Base-by-base conservation (phyloP, 371 early-diverging fungal genomes). In the Synchytrium microbalum region DNA sequence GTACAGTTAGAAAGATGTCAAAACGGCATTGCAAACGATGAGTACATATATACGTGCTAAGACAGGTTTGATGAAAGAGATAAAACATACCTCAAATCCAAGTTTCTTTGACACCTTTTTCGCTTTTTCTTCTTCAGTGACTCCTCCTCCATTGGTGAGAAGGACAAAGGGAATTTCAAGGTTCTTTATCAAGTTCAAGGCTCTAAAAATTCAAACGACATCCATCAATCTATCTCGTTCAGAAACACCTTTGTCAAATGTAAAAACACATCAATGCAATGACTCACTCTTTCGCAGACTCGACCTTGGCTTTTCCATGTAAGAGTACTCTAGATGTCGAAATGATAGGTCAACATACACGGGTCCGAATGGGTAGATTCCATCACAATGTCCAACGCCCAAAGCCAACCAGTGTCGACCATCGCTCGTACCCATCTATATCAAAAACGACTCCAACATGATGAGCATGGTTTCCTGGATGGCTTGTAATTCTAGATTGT, bases 111-210 rank as follows among this genome's bases (percentile, higher is more conserved):
- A 82, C 52, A 93, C 78, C 62, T 89, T 86, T 2, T 67, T 64
- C 0, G 92, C 91, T 70, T 90, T 92, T 53, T 74, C 75, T 13
- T 70, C 77, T 69, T 92, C 93, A 1, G 86, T 80, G 16, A 89
- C 79, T 27, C 93, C 93, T 28, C 74, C 94, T 27, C 94, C 93
- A 65, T 94, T 94, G 10, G 94, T 92, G 62, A 94, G 69, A 24
- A 91, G 76, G 25, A 91, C 84, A 61, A 62, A 62, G 5, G 62
- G 62, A 10, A 62, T 38, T 23, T 28, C n/a, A n/a, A n/a, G 23
- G 13, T n/a, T 32, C 30, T 59, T 10, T 53, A 23, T n/a, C 54
- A 59, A 10, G 28, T 59, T n/a, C 25, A 38, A 10, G 5, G 46
- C 46, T 38, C 46, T 38, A n/a, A n/a, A 68, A 53, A 51, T 59